Percentiles rank a stretch among this genome's conserved stretches.
These are phyloP conservation scores for Triticum dicoccoides DNA, from an alignment of 176 grass and related monocot species.

Conservation along the genomic window DNA sequence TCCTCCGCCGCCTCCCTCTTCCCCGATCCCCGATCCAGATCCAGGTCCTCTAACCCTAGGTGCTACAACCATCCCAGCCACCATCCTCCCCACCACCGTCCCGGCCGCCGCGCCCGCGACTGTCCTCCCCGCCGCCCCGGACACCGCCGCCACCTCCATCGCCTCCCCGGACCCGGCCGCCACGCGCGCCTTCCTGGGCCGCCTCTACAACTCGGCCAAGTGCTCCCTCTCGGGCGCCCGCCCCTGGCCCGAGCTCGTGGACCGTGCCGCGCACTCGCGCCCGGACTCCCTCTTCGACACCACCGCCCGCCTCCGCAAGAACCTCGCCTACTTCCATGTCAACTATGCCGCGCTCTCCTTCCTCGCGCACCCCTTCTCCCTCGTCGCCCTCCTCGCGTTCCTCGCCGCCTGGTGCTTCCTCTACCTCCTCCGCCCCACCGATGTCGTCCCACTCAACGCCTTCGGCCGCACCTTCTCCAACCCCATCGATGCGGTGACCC, in stretches of 20 bases:
- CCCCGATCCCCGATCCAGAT: no score
- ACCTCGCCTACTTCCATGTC: constrained; percentile 83
- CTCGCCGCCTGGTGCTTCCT: no score
- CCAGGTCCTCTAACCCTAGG: no score
- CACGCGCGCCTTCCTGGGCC: constrained; percentile 6
- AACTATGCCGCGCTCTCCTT: constrained; percentile 50
- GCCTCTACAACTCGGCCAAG: not conserved
- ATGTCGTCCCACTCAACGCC: no score
- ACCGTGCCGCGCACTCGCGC: not conserved
- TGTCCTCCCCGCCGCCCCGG: not conserved
- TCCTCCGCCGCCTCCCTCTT: no score
- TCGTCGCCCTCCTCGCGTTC: no score
- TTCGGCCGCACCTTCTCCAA: no score
- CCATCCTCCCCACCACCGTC: no score
- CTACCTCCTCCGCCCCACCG: no score
- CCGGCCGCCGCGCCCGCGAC: not conserved
- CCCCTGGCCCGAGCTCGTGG: constrained; percentile 12
- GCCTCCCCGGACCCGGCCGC: not conserved
- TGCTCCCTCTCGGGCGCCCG: not conserved
- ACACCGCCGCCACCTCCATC: not conserved
- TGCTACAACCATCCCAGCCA: no score
- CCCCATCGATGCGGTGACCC: constrained; percentile 15
- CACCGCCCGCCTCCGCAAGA: constrained; percentile 17
- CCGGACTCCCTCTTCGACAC: constrained; percentile 15
- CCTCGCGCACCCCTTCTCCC: no score